Evolutionary conservation across 1,139 yeast species (phyloP), one percentile per base, ranked within the genome.

Genomic region (Geotrichum klebahnii): DNA sequence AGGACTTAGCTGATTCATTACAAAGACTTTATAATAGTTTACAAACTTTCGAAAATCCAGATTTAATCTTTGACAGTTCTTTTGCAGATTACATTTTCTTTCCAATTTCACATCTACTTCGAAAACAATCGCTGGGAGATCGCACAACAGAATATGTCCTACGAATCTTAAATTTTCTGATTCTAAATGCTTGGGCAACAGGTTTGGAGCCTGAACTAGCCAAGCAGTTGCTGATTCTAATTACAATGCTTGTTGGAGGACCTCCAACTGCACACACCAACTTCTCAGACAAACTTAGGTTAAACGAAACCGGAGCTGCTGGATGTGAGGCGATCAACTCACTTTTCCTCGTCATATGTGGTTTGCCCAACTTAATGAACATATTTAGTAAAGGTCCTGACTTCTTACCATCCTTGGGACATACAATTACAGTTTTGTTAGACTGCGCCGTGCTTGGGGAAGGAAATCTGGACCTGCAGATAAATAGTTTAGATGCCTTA

Each of bases 71-170:
- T 3, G 68, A 79, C 0, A 58, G 70, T 0, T 69, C 69, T 31
- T 61, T 81, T 19, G 85, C 83, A 0, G 86, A 82, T 57, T 81
- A 81, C 55, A 71, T 82, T 1, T 81, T 80, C 61, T 75, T 79
- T 24, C 88, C 89, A 0, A 57, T 82, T 1, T 73, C 80, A 1
- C 73, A 74, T 51, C 61, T 82, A 1, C 63, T 82, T 34, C 76
- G 76, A 54, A 61, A 65, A 42, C 64, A 68, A 19, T 45, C 44
- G 12, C 59, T 79, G 1, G 71, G 75, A 2, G 77, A 75, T 48
- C 55, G 72, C 1, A 75, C 72, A 41, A 66, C 73, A 2, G 80
- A 77, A 52, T 63, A 67, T 26, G 62, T 77, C 1, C 59, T 80
- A 8, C 61, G 66, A 12, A 67, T 77, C 16, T 56, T 81, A 6